Percentiles rank a stretch among this genome's conserved stretches.
These are phyloP conservation scores for Sambucus nigra DNA, from an alignment of 129 eudicot species.

Conservation along the genomic window DNA sequence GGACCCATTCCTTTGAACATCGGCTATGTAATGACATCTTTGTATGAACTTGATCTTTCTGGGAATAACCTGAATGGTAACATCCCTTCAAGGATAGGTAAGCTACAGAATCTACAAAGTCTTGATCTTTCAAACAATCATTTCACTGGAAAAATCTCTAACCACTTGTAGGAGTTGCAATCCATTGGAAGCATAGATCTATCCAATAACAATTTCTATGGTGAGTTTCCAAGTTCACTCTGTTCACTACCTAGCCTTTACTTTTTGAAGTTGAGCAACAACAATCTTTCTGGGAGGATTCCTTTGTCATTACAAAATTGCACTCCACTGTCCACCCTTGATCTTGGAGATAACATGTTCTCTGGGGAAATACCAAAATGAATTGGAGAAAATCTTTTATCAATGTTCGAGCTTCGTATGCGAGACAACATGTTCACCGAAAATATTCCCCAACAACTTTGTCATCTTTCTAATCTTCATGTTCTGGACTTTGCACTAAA, in stretches of 20 bases:
- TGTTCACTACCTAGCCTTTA: background rate
- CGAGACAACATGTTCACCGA: conserved; percentile 2
- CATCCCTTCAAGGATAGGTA: conserved; percentile 6
- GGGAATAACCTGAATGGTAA: conserved; percentile 4
- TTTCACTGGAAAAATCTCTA: conserved; percentile 5
- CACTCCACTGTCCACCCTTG: background rate
- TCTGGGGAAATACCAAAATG: conserved; percentile 5
- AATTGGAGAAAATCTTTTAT: background rate
- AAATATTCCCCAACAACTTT: conserved; percentile 8
- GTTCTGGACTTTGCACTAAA: conserved; percentile 8
- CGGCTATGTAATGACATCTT: background rate
- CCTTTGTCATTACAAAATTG: conserved; percentile 1
- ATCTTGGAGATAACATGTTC: conserved; percentile 15
- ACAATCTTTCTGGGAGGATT: conserved; percentile 16
- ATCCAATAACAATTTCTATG: background rate
- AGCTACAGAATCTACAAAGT: background rate
- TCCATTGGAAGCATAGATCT: background rate
- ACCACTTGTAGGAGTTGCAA: background rate
- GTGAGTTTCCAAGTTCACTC: background rate
- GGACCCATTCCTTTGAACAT: conserved; percentile 8
- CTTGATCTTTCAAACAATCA: conserved; percentile 6
- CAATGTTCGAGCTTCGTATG: background rate
- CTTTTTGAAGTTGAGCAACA: background rate
- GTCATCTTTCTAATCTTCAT: background rate
- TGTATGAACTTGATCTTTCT: conserved; percentile 11